These are phyloP conservation scores for Fusarium incarnatum DNA, from an alignment of 2,329 filamentous ascomycete species.

Conservation along the genomic window DNA sequence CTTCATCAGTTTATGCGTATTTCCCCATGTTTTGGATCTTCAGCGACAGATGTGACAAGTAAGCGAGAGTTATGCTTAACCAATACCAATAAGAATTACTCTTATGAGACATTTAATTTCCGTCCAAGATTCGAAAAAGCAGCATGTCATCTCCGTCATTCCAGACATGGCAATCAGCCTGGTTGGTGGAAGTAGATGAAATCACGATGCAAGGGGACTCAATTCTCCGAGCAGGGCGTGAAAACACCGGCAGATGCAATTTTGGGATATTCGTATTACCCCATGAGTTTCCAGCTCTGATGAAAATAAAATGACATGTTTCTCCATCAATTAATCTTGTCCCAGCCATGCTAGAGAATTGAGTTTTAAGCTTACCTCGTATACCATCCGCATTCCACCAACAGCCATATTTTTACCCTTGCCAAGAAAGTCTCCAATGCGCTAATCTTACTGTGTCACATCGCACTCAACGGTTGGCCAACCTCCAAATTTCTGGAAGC, in stretches of 20 bases:
- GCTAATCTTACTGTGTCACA: not conserved
- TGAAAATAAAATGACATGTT: not conserved
- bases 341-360: not conserved
- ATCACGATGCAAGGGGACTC: no score
- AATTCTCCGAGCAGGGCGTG: not conserved
- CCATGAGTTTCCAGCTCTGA: not conserved
- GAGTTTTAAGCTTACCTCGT: not conserved
- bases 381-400: not conserved
- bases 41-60: no score
- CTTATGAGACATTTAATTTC: no score
- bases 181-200: no score
- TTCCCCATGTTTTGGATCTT: not conserved
- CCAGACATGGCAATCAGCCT: not conserved
- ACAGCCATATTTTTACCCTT: not conserved
- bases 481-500: not conserved
- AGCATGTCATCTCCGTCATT: not conserved
- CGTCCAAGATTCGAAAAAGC: no score
- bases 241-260: not conserved
- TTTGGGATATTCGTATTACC: not conserved
- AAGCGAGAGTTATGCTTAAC: no score
- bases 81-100: no score
- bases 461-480: not conserved
- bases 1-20: not conserved
- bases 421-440: not conserved
- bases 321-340: not conserved